These are phyloP conservation scores for Symbiodinium pilosum DNA, from an alignment of 73 alveolate genomes.

Conservation along the genomic window DNA sequence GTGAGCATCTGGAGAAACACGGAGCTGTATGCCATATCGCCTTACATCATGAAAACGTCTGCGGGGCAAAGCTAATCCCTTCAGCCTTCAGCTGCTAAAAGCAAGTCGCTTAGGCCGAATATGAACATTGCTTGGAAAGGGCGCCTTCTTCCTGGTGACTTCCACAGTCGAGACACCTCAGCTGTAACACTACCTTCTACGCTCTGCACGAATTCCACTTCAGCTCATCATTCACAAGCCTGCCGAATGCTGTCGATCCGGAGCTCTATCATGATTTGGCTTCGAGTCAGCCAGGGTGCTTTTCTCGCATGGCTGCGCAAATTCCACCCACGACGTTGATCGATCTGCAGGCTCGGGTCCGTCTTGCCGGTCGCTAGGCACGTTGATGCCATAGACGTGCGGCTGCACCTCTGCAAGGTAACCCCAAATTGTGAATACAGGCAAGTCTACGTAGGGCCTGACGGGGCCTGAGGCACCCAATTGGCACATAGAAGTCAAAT, in stretches of 20 bases:
- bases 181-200: too few species aligned
- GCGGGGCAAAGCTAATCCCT: background rate
- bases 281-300: background rate
- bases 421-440: too few species aligned
- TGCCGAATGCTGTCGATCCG: too few species aligned
- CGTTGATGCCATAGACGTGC: background rate
- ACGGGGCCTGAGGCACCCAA: too few species aligned
- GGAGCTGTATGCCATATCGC: background rate
- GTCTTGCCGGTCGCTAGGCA: background rate
- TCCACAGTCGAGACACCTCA: background rate
- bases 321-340: background rate
- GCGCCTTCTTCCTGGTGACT: background rate
- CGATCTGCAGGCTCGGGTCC: background rate
- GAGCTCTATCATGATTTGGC: too few species aligned
- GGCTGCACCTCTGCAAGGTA: conserved; percentile 6
- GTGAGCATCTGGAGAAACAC: background rate
- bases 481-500: too few species aligned
- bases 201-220: too few species aligned
- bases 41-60: background rate
- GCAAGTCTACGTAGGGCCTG: too few species aligned
- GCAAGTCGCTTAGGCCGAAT: background rate
- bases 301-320: background rate
- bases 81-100: background rate
- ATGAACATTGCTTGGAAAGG: background rate
- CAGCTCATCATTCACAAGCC: too few species aligned